Evolutionary conservation across 257 asterid species (phyloP), one percentile per base, ranked within the genome.

Genomic region (Catharanthus roseus): DNA sequence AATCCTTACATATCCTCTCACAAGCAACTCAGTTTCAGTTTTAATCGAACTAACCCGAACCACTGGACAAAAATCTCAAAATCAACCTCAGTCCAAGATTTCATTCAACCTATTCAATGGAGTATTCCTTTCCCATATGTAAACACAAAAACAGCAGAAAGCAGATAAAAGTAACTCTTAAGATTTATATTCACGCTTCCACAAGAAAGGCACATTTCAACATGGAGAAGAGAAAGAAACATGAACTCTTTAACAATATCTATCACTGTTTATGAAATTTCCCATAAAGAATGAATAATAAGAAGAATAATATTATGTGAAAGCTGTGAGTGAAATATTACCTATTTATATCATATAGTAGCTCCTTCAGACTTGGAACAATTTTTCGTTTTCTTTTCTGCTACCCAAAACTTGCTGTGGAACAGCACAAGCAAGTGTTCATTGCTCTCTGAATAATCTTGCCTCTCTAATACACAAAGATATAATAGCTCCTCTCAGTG

Each of bases 221-320:
- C 36, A 58, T n/a, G n/a, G 39, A 58, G 39, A 33, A 33, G 24
- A 61, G 13, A 18, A 34, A 9, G 29, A 61, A 16, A 12, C n/a
- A 31, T 47, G 1, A 11, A 65, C 11, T 50, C 2, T 63, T 44
- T 31, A 18, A 67, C 10, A 41, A 38, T 29, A 77, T 78, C 72
- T n/a, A n/a, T n/a, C n/a, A n/a, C n/a, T 34, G 65, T 68, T 51
- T 69, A 36, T 54, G 24, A 69, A 72, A 39, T 10, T 38, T 65
- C 50, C 49, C 21, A 26, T 65, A 29, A 80, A 70, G 33, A 69
- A 74, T 72, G 73, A 31, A 69, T 39, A 23, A 42, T 58, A 53
- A 69, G 49, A 69, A n/a, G n/a, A n/a, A n/a, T n/a, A n/a, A 58
- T 72, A 11, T 28, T n/a, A 13, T 54, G 23, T 57, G 23, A 24